phyloP scores from a whole-genome alignment of 2,329 filamentous ascomycete genomes.

The Calonectria multiphialidica region DNA sequence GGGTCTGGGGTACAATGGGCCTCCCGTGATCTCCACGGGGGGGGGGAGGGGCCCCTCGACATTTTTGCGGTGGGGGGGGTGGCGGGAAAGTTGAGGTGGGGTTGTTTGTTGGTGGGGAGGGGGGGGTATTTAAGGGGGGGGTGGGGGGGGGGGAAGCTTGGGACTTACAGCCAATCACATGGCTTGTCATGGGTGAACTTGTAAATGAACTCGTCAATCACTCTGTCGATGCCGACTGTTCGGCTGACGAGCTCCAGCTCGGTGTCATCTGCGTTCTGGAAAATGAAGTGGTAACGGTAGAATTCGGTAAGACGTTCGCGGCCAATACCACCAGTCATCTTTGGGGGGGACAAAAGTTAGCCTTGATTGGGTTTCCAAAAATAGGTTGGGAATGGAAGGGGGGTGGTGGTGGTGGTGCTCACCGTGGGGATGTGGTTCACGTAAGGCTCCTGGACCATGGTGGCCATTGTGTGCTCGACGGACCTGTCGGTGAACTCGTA shows the following conservation, averaged over 20 bases:
- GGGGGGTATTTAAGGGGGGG: no score
- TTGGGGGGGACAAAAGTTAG: neutral
- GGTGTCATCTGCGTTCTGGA: slow-evolving; percentile 77
- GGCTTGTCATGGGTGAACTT: slow-evolving; percentile 71
- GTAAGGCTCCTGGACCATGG: slow-evolving; percentile 84
- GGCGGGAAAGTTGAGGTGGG: no score
- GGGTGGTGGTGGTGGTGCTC: slow-evolving; percentile 41
- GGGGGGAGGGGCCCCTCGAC: no score
- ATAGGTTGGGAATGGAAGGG: no score
- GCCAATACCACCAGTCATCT: slow-evolving; percentile 77
- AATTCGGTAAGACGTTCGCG: slow-evolving; percentile 73
- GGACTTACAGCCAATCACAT: slow-evolving; percentile 77
- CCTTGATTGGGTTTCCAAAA: rapidly evolving
- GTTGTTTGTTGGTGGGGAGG: no score
- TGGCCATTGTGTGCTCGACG: slow-evolving; percentile 81
- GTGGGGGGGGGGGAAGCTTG: neutral
- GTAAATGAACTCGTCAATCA: slow-evolving; percentile 79
- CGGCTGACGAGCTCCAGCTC: slow-evolving; percentile 77
- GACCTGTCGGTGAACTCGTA: slow-evolving; percentile 78
- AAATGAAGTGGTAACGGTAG: slow-evolving; percentile 81
- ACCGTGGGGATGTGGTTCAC: slow-evolving; percentile 82
- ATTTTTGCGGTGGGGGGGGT: no score
- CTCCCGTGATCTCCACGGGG: no score
- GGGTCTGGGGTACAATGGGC: no score
- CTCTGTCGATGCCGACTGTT: slow-evolving; percentile 77